phyloP scores from a whole-genome alignment of 2,329 filamentous ascomycete genomes.

The Alternaria gansuensis region DNA sequence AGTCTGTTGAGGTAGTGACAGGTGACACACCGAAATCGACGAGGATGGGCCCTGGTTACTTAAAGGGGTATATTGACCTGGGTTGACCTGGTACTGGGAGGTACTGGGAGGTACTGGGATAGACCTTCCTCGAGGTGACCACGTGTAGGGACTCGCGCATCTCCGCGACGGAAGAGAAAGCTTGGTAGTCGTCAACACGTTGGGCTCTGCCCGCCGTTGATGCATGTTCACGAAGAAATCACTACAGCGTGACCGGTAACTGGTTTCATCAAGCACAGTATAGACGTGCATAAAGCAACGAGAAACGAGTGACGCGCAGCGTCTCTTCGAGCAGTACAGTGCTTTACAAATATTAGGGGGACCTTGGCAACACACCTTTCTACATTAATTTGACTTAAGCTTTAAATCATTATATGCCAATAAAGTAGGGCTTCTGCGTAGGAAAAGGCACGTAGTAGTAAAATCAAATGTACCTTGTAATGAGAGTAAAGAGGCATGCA shows the following conservation, averaged over 20 bases:
- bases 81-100: conserved; percentile 6
- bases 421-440: no score
- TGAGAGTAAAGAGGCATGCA: no score
- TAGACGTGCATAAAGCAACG: conserved; percentile 1
- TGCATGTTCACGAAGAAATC: background rate
- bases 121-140: background rate
- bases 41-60: conserved; percentile 28
- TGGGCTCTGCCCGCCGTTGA: background rate
- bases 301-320: background rate
- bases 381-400: no score
- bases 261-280: background rate
- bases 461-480: no score
- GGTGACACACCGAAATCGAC: conserved; percentile 31
- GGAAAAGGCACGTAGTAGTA: no score
- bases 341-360: no score
- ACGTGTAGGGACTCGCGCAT: conserved; percentile 3
- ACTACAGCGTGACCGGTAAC: background rate
- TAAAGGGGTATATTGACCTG: conserved; percentile 28
- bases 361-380: no score
- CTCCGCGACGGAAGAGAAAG: background rate
- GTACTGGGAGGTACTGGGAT: conserved; percentile 5
- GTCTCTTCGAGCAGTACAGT: background rate
- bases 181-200: background rate
- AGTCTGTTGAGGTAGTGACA: conserved; percentile 28
- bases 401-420: no score